Percentiles rank a stretch among this genome's conserved stretches.
Evolutionary conservation across 768 basidiomycete species (phyloP).

Genomic region (Rubroboletus satanas): DNA sequence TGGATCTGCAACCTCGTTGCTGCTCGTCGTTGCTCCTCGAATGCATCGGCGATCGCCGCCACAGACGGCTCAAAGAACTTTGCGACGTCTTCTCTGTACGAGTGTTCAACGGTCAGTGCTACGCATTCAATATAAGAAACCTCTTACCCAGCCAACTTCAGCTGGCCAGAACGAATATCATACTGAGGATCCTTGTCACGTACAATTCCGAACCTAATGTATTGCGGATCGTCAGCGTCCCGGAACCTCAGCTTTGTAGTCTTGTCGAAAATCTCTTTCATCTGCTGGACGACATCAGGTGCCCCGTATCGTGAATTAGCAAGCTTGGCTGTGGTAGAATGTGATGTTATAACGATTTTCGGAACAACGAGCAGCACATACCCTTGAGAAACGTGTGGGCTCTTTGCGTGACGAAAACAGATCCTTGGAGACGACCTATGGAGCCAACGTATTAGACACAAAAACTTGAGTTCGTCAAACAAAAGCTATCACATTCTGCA

Average conservation of each 20-base stretch:
- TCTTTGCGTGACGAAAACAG: conserved; percentile 33
- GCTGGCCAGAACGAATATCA: conserved; percentile 35
- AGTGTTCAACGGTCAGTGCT: neutral
- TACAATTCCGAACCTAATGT: conserved; percentile 36
- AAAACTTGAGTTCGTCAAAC: neutral
- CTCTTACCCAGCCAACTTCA: conserved; percentile 36
- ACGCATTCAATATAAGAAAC: neutral
- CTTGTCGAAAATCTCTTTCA: conserved; percentile 35
- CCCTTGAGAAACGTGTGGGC: conserved; percentile 29
- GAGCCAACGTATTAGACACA: neutral
- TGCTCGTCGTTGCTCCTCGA: conserved; percentile 26
- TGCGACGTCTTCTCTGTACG: conserved; percentile 33
- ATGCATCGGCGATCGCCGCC: conserved; percentile 31
- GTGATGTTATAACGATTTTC: neutral
- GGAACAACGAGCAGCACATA: conserved; percentile 1
- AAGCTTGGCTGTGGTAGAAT: conserved; percentile 23
- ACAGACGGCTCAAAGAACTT: conserved; percentile 43
- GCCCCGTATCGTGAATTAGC: conserved; percentile 27
- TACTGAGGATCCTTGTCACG: conserved; percentile 32
- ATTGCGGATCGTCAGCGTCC: conserved; percentile 30
- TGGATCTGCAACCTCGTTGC: conserved; percentile 21
- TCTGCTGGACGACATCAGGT: conserved; percentile 29
- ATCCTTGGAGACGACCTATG: conserved; percentile 37
- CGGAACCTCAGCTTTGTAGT: conserved; percentile 41
- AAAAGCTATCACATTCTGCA: conserved; percentile 24